Percentiles rank a stretch among this genome's conserved stretches.
Conservation (phyloP, 1,139 yeast genomes). For the Lodderomyces orthopsilosis region DNA sequence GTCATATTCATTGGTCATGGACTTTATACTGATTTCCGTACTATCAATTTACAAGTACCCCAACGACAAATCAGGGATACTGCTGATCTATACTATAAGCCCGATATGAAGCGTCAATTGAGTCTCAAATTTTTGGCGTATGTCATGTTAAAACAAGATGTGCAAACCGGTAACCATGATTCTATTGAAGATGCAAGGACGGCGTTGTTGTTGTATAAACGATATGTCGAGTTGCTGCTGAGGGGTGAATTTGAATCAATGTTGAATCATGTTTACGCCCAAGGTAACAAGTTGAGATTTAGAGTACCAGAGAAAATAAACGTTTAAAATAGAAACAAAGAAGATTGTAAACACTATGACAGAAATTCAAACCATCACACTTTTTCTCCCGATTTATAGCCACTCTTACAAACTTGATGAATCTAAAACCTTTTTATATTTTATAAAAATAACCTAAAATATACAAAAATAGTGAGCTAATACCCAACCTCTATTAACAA, state of each 20-base stretch:
- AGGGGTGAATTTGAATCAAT: constrained; percentile 59
- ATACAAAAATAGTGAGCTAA: not conserved
- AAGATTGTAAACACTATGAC: no score
- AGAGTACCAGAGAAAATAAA: constrained; percentile 28
- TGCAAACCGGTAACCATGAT: constrained; percentile 93
- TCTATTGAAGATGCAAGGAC: constrained; percentile 94
- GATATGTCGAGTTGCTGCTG: constrained; percentile 59
- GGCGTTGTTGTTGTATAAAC: constrained; percentile 75
- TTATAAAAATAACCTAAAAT: not conserved
- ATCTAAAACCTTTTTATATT: no score
- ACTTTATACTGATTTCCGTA: constrained; percentile 83
- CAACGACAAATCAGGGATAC: constrained; percentile 85
- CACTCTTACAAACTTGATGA: no score
- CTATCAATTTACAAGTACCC: constrained; percentile 90
- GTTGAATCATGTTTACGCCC: constrained; percentile 66
- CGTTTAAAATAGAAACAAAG: not conserved
- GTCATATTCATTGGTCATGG: constrained; percentile 97
- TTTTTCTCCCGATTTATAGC: no score
- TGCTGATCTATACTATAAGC: constrained; percentile 69
- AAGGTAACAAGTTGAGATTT: constrained; percentile 57
- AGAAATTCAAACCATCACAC: no score
- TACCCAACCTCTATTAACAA: not conserved
- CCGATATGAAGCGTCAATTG: constrained; percentile 68
- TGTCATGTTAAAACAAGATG: constrained; percentile 67
- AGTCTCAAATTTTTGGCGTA: constrained; percentile 90